Conservation (phyloP, 192 early-diverging fungal species). For the Dissophora ornata region DNA sequence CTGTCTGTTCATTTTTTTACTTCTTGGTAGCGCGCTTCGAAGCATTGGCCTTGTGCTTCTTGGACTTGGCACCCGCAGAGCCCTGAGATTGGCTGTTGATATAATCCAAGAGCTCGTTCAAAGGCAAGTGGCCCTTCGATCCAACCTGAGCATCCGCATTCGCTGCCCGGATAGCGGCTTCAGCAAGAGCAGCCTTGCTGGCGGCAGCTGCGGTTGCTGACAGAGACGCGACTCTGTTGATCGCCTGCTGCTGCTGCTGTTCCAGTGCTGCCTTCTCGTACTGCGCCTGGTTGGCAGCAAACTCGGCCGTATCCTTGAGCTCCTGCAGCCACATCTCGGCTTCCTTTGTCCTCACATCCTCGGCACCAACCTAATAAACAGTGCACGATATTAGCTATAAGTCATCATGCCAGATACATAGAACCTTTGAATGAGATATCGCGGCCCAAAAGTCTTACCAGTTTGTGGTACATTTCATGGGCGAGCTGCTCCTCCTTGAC, state of each 20-base stretch:
- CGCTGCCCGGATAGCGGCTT: conserved; percentile 47
- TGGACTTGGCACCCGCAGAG: conserved; percentile 22
- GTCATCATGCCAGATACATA: no score
- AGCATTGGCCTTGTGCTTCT: conserved; percentile 31
- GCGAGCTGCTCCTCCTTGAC: conserved; percentile 77
- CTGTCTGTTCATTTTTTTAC: no score
- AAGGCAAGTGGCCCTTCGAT: conserved; percentile 75
- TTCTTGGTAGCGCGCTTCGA: conserved; percentile 46
- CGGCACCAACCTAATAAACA: conserved; percentile 67
- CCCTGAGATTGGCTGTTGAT: conserved; percentile 59
- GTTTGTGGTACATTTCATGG: conserved; percentile 67
- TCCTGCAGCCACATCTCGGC: conserved; percentile 74
- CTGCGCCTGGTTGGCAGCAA: conserved; percentile 35
- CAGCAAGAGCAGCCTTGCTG: conserved; percentile 30
- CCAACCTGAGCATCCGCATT: conserved; percentile 52
- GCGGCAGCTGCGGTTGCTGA: conserved; percentile 53
- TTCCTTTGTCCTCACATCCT: conserved; percentile 79
- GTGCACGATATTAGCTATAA: background rate
- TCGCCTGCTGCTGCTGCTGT: conserved; percentile 24
- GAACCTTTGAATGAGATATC: background rate
- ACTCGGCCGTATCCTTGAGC: conserved; percentile 56
- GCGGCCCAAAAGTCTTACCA: conserved; percentile 44
- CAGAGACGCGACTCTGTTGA: conserved; percentile 20
- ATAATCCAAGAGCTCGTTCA: conserved; percentile 83
- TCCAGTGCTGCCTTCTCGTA: conserved; percentile 38